Percentiles rank a stretch among this genome's conserved stretches.
Evolutionary conservation across 2,329 filamentous ascomycete genomes (phyloP).

Genomic region (Sporothrix schenckii): DNA sequence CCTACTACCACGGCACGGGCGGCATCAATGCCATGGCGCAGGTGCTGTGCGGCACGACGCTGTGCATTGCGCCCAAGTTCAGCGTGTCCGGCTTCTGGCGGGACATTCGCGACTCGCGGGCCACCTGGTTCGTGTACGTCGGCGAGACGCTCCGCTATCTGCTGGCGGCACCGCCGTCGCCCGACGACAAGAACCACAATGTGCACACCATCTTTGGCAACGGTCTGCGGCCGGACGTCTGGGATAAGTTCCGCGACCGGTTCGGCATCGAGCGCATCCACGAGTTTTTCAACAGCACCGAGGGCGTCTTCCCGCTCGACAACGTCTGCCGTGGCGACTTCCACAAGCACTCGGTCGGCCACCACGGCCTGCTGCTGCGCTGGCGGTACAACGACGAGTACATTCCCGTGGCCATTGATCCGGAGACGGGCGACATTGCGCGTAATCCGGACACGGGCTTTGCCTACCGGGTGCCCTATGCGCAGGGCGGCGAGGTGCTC

Average conservation of each 20-base stretch:
- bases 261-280: slow-evolving; percentile 65
- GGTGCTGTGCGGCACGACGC: slow-evolving; percentile 56
- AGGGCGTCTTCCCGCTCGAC: slow-evolving; percentile 66
- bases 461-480: slow-evolving; percentile 63
- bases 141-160: slow-evolving; percentile 77
- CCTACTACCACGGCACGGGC: slow-evolving; percentile 74
- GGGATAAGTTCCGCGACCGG: slow-evolving; percentile 64
- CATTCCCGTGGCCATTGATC: slow-evolving; percentile 69
- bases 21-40: slow-evolving; percentile 60
- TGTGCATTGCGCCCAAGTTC: slow-evolving; percentile 69
- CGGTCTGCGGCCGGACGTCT: slow-evolving; percentile 69
- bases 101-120: slow-evolving; percentile 67
- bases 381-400: slow-evolving; percentile 56
- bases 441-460: slow-evolving; percentile 70
- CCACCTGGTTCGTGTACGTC: slow-evolving; percentile 76
- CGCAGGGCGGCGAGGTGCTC: slow-evolving; percentile 74
- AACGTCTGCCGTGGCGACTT: slow-evolving; percentile 66
- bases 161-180: slow-evolving; percentile 66
- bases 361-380: slow-evolving; percentile 67
- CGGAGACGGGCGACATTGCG: slow-evolving; percentile 67
- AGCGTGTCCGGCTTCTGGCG: slow-evolving; percentile 71
- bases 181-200: slow-evolving; percentile 61
- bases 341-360: slow-evolving; percentile 65
- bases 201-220: slow-evolving; percentile 67
- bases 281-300: slow-evolving; percentile 79